Percentiles rank a stretch among this genome's conserved stretches.
Conservation (phyloP, 2,329 filamentous ascomycete genomes). For the Knufia petricola region DNA sequence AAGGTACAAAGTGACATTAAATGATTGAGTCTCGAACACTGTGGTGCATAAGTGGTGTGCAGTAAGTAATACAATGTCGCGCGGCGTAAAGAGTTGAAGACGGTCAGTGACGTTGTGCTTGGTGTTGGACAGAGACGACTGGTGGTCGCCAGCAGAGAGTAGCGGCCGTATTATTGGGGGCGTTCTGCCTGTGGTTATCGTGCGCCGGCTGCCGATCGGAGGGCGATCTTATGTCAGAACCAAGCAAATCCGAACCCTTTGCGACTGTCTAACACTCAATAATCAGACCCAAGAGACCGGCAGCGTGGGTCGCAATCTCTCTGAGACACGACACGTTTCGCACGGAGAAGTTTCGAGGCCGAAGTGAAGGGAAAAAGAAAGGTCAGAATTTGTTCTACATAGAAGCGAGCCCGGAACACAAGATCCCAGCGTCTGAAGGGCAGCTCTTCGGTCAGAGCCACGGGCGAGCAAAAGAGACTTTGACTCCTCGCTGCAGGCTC, state of each 20-base stretch:
- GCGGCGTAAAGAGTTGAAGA: slow-evolving; percentile 2
- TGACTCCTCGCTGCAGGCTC: neutral
- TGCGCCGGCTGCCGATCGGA: neutral
- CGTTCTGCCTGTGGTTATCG: neutral
- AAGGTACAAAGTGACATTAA: neutral
- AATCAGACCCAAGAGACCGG: neutral
- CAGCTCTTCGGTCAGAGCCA: neutral
- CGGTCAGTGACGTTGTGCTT: slow-evolving; percentile 5
- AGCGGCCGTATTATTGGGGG: neutral
- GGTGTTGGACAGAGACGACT: neutral
- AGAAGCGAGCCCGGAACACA: neutral
- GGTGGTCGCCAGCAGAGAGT: neutral
- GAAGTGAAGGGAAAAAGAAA: neutral
- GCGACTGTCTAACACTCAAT: neutral
- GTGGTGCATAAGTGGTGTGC: neutral
- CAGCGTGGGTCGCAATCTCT: slow-evolving; percentile 1
- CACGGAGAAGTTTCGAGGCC: neutral
- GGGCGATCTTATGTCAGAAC: slow-evolving; percentile 4
- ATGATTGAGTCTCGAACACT: neutral
- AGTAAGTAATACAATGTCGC: neutral
- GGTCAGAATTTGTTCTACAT: neutral
- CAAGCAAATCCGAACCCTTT: neutral
- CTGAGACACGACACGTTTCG: neutral
- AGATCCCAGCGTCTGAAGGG: neutral
- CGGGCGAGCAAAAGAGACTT: neutral